These are phyloP conservation scores for Pisolithus sp. DNA, from an alignment of 768 basidiomycete species.

Conservation along the genomic window DNA sequence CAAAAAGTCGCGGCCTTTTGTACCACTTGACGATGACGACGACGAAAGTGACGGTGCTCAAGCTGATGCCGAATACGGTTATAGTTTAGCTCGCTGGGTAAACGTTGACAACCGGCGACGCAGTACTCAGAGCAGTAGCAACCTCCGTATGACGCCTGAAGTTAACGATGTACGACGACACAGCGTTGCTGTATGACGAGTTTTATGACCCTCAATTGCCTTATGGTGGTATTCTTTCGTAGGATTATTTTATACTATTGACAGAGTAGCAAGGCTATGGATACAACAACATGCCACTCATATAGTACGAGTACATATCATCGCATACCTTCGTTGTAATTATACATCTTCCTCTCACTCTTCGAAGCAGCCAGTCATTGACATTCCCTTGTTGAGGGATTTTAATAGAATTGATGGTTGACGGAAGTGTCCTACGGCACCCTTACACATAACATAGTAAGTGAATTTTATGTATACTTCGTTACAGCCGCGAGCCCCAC, in stretches of 20 bases:
- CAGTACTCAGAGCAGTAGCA: slow-evolving; percentile 22
- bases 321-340: slow-evolving; percentile 21
- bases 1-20: slow-evolving; percentile 48
- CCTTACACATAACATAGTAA: too few species aligned
- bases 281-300: slow-evolving; percentile 8
- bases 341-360: slow-evolving; percentile 8
- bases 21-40: slow-evolving; percentile 42
- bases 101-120: slow-evolving; percentile 54
- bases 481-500: too few species aligned
- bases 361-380: slow-evolving; percentile 1
- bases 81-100: slow-evolving; percentile 36
- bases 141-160: slow-evolving; percentile 31
- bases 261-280: slow-evolving; percentile 15
- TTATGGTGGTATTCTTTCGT: slow-evolving; percentile 16
- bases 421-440: too few species aligned
- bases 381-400: not conserved
- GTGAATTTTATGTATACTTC: too few species aligned
- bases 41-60: slow-evolving; percentile 65
- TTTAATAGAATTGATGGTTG: too few species aligned
- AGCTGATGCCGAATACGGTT: slow-evolving; percentile 59
- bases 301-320: slow-evolving; percentile 19
- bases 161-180: slow-evolving; percentile 55
- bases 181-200: slow-evolving; percentile 54
- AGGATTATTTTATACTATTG: slow-evolving; percentile 33
- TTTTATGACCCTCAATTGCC: slow-evolving; percentile 15